Evolutionary conservation across 2,329 filamentous ascomycete genomes (phyloP), one percentile per base, ranked within the genome.

Genomic region (Fusarium foetens): DNA sequence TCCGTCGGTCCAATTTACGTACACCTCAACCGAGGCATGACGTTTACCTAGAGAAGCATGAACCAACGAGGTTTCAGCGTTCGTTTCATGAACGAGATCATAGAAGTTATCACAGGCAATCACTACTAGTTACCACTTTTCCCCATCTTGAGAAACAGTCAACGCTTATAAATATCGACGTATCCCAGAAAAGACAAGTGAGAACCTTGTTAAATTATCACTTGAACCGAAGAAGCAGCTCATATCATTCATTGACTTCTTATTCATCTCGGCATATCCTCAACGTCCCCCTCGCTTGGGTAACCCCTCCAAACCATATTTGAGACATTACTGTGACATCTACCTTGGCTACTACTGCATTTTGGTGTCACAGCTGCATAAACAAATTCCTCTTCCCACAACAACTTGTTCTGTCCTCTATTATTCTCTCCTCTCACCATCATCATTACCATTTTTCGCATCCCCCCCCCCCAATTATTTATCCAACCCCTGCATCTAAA

Each of bases 251-350:
- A 31, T 14, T n/a, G 19, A 23, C 39, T 63, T 17, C 25, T 31
- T 14, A 17, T 27, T 38, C 38, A 43, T 49, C 31, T 54, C 42
- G 45, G 43, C 53, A 53, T 58, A 52, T 29, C 48, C 48, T 62
- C 46, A 64, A 48, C 8, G 27, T 31, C 38, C 39, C 64, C 58
- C 46, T 69, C 58, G 58, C 55, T 45, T 63, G 36, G 42, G 41
- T 23, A 58, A 48, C 51, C 65, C 61, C 66, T 60, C 66, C 66
- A 69, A 60, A 69, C 53, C 52, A 66, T 36, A 64, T 27, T 66
- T 52, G 66, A 68, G 51, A 68, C 66, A 69, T 36, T 64, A 19
- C 64, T 67, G 64, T 61, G 41, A 67, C 64, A 35, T 35, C 35
- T 49, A 33, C 46, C 16, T 33, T 19, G 8, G 46, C 33, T 17